Evolutionary conservation across 306 rosid species (phyloP).

Genomic region (Cicer cuneatum): DNA sequence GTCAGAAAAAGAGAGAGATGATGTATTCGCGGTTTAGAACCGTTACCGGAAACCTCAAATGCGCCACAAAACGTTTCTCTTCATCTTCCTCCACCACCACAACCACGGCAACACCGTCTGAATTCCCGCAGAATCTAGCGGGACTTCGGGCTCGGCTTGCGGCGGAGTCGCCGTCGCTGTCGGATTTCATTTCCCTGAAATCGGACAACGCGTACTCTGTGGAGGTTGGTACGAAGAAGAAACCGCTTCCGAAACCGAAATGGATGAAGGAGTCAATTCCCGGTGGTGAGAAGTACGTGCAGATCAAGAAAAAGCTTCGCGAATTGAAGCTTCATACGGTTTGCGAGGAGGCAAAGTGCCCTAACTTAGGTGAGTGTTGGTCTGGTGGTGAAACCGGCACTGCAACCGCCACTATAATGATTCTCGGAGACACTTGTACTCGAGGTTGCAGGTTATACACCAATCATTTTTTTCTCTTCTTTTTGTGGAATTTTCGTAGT

Average conservation of each 20-base stretch:
- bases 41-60: constrained; percentile 54
- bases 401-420: constrained; percentile 98
- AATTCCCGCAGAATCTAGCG: constrained; percentile 69
- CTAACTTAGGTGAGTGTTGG: constrained; percentile 98
- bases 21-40: constrained; percentile 60
- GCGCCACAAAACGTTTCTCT: constrained; percentile 54
- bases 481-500: neutral
- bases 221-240: constrained; percentile 98
- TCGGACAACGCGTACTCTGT: constrained; percentile 71
- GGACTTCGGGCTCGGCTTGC: constrained; percentile 83
- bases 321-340: constrained; percentile 95
- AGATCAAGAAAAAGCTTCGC: constrained; percentile 93
- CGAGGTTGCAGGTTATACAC: constrained; percentile 91
- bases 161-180: constrained; percentile 62
- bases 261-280: constrained; percentile 99
- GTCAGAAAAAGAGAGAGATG: constrained; percentile 19
- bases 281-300: constrained; percentile 94
- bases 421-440: constrained; percentile 95
- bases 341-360: constrained; percentile 95
- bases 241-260: constrained; percentile 91
- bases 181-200: constrained; percentile 60
- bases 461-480: neutral
- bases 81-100: constrained; percentile 53
- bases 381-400: constrained; percentile 99
- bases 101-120: constrained; percentile 38